Evolutionary conservation across 306 rosid species (phyloP).

Genomic region (Canavalia ensiformis): DNA sequence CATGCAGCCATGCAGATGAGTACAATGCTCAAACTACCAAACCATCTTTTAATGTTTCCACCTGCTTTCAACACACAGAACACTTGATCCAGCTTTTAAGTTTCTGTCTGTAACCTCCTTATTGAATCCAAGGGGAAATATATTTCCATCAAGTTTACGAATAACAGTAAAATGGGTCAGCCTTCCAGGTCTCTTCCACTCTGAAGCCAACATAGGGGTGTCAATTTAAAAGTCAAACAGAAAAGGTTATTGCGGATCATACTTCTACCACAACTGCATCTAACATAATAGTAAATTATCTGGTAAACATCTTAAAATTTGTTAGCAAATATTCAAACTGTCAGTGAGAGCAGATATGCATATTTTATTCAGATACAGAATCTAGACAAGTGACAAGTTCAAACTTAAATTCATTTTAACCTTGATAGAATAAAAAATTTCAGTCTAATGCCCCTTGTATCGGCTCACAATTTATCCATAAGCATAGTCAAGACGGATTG

Average conservation of each 20-base stretch:
- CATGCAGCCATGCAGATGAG: conserved; percentile 17
- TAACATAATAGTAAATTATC: neutral
- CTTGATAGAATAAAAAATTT: conserved; percentile 1
- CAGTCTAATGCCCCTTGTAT: conserved; percentile 8
- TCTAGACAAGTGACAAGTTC: conserved; percentile 2
- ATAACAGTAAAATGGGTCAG: conserved; percentile 92
- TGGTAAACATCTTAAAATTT: conserved; percentile 6
- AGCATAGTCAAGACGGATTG: conserved; percentile 19
- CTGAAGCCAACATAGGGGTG: conserved; percentile 92
- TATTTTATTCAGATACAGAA: conserved; percentile 17
- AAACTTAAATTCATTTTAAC: conserved; percentile 27
- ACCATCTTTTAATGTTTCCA: conserved; percentile 40
- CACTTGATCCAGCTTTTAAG: conserved; percentile 75
- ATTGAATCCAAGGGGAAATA: conserved; percentile 86
- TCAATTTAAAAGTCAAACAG: conserved; percentile 77
- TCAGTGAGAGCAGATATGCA: neutral
- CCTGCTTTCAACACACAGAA: conserved; percentile 87
- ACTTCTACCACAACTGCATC: conserved; percentile 32
- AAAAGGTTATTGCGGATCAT: conserved; percentile 41
- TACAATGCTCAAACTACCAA: conserved; percentile 25
- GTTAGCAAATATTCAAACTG: conserved; percentile 25
- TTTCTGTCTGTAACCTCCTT: conserved; percentile 81
- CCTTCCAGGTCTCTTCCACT: conserved; percentile 87
- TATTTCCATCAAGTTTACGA: conserved; percentile 88
- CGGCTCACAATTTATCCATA: conserved; percentile 32